Base-by-base conservation (phyloP, 768 basidiomycete species). In the Mycena galopus region DNA sequence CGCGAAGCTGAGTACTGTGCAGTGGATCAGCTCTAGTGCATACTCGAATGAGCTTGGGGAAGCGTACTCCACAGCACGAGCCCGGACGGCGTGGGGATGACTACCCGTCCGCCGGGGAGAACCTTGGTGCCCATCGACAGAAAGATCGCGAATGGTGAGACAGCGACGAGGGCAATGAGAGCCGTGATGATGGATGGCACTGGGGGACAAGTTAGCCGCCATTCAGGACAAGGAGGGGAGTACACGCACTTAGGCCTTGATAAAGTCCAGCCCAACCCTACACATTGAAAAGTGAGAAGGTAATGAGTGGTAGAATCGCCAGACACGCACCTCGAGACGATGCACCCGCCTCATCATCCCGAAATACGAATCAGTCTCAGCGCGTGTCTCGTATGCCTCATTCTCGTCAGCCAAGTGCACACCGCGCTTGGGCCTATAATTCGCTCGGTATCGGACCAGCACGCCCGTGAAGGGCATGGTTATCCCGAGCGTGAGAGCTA, bases 201-300 rank as follows among this genome's bases (percentile, higher is more conserved):
- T 70, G 62, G 25, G n/a, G 1, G 11, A 12, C 12, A 37, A 44
- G 6, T 35, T 17, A n/a, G n/a, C 23, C 7, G n/a, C 8, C 2
- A 33, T 7, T 33, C 29, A 17, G 14, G 14, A 30, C 39, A 16
- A 32, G 51, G 1, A 25, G 14, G 21, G 3, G 17, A 44, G 42
- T 7, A 30, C 12, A 71, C 71, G 33, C 59, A 72, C 71, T 72
- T n/a, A 72, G 27, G 10, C 71, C 71, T 27, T 72, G 67, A 51
- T 72, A 72, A 10, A 68, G 47, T 25, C 71, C 72, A 58, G 56
- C 29, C 67, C 71, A 73, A 14, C 71, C 64, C 64, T 65, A 21
- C 21, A 21, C 5, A 17, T 17, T 14, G 4, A 30, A 17, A 27
- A 7, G 14, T 29, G 16, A 44, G 17, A 44, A 44, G 42, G 42